phyloP scores from a whole-genome alignment of 2,329 filamentous ascomycete genomes.

The Helminthosporium solani region DNA sequence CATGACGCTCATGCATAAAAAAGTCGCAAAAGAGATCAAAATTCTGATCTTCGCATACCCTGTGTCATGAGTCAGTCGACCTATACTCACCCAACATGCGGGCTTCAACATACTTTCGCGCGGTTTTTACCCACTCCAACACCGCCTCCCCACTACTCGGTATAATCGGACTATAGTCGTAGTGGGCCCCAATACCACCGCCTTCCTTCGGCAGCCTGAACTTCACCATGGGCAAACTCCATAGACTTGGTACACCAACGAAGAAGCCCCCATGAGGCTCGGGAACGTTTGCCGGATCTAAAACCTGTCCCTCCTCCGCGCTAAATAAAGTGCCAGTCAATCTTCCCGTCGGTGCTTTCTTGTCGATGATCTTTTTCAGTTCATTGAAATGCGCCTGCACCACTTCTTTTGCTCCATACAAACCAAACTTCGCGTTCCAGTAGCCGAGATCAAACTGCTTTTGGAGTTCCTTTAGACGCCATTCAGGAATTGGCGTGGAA shows the following conservation, averaged over 20 bases:
- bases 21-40: constrained; percentile 52
- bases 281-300: constrained; percentile 42
- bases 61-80: constrained; percentile 1
- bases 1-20: constrained; percentile 52
- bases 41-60: constrained; percentile 45
- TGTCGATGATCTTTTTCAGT: constrained; percentile 38
- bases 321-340: constrained; percentile 44
- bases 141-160: constrained; percentile 41
- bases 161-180: constrained; percentile 36
- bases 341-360: constrained; percentile 42
- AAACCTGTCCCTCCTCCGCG: constrained; percentile 40
- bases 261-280: constrained; percentile 35
- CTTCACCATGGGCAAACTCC: constrained; percentile 36
- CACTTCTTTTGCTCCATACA: constrained; percentile 47
- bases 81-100: background rate
- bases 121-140: constrained; percentile 46
- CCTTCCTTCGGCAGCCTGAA: constrained; percentile 31
- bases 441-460: constrained; percentile 45
- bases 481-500: constrained; percentile 49
- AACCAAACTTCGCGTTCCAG: constrained; percentile 50
- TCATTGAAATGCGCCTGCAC: constrained; percentile 50
- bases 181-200: constrained; percentile 33
- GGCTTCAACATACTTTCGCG: constrained; percentile 29
- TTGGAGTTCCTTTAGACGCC: constrained; percentile 48
- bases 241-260: constrained; percentile 32